Base-by-base conservation (phyloP, 2,329 filamentous ascomycete species). In the Boeremia exigua region DNA sequence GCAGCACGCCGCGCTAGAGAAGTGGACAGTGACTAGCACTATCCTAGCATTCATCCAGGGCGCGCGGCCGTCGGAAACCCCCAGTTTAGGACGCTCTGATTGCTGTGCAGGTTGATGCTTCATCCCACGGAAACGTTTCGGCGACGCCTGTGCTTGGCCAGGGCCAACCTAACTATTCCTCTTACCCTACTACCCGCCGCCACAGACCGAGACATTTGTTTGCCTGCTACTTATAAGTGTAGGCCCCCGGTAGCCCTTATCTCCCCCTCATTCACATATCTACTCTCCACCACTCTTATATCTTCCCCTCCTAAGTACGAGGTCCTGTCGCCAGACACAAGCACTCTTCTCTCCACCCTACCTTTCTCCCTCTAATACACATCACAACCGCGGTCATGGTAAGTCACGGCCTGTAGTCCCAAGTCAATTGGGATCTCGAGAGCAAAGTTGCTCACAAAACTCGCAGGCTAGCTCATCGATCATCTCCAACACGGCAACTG, bases 401-500 rank as follows among this genome's bases (percentile, higher is more conserved):
- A 68, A 11, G 71, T 64, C 42, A 23, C 53, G 12, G 32, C 17
- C 34, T 15, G 29, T 8, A 36, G 30, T 19, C 3, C 40, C 45
- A 48, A 9, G 17, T 33, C 33, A 39, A 39, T 27, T 38, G 40
- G 43, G 8, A 19, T 8, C 33, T 46, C 34, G 17, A 45, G 29
- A 51, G 30, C 29, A 49, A n/a, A 32, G 19, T 55, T 60, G 54
- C 62, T 66, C 45, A 66, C 63, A 34, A 28, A 30, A 57, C 10
- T 34, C 37, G 29, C 63, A 77, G 75, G 73, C 75, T 48, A 66
- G 71, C 57, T 76, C 75, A 69, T 66, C 72, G 56, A 76, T 77
- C 59, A 57, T 80, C 65, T 81, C 79, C 69, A 81, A 81, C 67
- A 79, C 79, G 43, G 72, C 75, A 64, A 81, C 77, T 64, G 79